phyloP scores from a whole-genome alignment of 2,329 filamentous ascomycete species.

The Aspergillus pseudoviridinutans region DNA sequence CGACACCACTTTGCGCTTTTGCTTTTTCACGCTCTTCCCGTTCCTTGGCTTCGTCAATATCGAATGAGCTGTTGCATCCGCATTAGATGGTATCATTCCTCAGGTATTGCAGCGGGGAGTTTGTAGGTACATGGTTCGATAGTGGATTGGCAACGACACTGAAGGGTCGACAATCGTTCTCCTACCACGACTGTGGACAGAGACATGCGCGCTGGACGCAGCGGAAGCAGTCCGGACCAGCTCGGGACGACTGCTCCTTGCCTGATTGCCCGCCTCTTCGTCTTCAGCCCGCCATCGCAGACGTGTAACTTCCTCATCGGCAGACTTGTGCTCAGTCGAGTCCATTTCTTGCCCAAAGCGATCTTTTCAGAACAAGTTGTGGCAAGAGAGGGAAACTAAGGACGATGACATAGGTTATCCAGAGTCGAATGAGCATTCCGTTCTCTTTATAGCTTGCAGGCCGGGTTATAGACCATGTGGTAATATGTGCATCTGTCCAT shows the following conservation, averaged over 20 bases:
- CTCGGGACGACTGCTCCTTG: background rate
- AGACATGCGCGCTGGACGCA: conserved; percentile 7
- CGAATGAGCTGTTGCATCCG: conserved; percentile 42
- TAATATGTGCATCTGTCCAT: background rate
- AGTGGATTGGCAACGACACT: conserved; percentile 26
- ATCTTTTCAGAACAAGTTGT: background rate
- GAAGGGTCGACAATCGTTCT: conserved; percentile 21
- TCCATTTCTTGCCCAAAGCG: background rate
- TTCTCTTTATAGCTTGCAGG: background rate
- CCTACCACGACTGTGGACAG: conserved; percentile 9
- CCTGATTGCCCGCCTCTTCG: conserved; percentile 8
- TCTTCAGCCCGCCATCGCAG: conserved; percentile 12
- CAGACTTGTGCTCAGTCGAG: background rate
- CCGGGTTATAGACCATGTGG: background rate
- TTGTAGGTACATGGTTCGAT: conserved; percentile 25
- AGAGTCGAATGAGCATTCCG: background rate
- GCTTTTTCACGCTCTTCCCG: conserved; percentile 40
- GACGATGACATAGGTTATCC: background rate
- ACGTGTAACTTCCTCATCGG: background rate
- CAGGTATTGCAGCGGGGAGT: background rate
- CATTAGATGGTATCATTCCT: conserved; percentile 1
- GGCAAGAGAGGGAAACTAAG: background rate
- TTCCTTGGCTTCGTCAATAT: conserved; percentile 54
- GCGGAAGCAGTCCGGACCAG: conserved; percentile 6
- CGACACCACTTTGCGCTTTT: conserved; percentile 43